Evolutionary conservation across 2,329 filamentous ascomycete species (phyloP).

Genomic region (Alternaria brassicicola): DNA sequence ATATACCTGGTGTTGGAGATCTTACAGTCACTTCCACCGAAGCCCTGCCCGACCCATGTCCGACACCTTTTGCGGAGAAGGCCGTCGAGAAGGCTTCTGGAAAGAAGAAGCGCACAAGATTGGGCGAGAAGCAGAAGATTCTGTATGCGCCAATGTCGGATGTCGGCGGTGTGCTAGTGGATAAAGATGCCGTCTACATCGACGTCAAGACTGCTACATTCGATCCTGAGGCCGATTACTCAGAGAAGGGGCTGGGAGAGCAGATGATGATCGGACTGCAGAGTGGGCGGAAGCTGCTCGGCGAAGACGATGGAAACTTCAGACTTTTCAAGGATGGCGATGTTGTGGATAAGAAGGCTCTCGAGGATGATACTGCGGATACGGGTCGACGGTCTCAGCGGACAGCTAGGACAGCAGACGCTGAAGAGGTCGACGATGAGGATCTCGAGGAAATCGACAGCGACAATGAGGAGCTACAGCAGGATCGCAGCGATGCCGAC

Average conservation of each 20-base stretch:
- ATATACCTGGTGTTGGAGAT: conserved; percentile 91
- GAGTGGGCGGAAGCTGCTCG: conserved; percentile 78
- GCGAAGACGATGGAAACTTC: conserved; percentile 80
- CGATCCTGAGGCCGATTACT: conserved; percentile 64
- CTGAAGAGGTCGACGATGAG: conserved; percentile 59
- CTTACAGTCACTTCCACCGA: conserved; percentile 84
- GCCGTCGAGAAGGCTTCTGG: conserved; percentile 82
- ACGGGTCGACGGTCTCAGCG: conserved; percentile 61
- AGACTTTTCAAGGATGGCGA: conserved; percentile 83
- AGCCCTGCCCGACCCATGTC: conserved; percentile 89
- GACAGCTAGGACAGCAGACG: conserved; percentile 55
- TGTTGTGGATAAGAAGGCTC: conserved; percentile 60
- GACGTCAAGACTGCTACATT: conserved; percentile 76
- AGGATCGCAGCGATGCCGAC: conserved; percentile 54
- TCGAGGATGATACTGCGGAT: conserved; percentile 63
- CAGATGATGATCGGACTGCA: conserved; percentile 93
- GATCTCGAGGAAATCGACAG: conserved; percentile 56
- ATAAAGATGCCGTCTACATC: conserved; percentile 96
- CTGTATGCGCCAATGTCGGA: conserved; percentile 98
- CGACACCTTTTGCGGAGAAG: conserved; percentile 89
- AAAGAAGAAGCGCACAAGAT: conserved; percentile 76
- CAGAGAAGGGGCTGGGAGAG: conserved; percentile 88
- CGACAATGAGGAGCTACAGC: conserved; percentile 61
- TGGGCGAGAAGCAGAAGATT: conserved; percentile 97
- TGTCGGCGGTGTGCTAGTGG: conserved; percentile 91